These are phyloP conservation scores for Pseudopediastrum boryanum DNA, from an alignment of 139 green algal genomes.

Conservation along the genomic window DNA sequence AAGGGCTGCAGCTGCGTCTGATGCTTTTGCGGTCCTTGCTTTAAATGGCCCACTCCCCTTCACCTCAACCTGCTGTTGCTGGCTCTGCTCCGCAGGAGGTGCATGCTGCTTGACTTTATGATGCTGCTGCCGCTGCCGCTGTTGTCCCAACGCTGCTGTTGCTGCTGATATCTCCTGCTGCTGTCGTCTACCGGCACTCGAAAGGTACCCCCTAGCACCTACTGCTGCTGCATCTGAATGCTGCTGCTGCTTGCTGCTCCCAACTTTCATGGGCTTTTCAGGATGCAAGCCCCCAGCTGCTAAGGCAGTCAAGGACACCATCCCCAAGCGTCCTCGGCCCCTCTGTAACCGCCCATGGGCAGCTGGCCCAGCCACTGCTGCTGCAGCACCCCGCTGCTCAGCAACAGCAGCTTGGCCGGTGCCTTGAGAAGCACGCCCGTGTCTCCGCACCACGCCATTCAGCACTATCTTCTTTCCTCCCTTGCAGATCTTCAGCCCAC, in stretches of 20 bases:
- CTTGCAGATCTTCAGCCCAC: too few species aligned
- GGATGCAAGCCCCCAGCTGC: too few species aligned
- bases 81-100: neutral
- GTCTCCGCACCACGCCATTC: too few species aligned
- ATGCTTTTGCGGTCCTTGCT: neutral
- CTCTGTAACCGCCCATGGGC: too few species aligned
- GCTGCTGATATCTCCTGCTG: too few species aligned
- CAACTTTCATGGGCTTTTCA: too few species aligned
- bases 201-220: too few species aligned
- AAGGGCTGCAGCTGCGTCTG: neutral
- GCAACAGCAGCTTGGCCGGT: conserved; percentile 6
- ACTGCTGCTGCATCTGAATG: neutral
- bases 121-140: conserved; percentile 10
- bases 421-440: too few species aligned
- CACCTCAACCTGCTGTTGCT: neutral
- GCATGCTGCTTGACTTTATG: neutral
- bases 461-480: too few species aligned
- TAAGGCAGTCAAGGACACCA: too few species aligned
- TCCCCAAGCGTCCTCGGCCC: too few species aligned
- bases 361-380: conserved; percentile 3
- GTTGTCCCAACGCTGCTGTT: neutral
- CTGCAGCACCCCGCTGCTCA: neutral
- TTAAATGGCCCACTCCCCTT: neutral
- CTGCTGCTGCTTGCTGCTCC: neutral
- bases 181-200: too few species aligned